phyloP scores from a whole-genome alignment of 2,329 filamentous ascomycete species.

The Ophiostoma ulmi region DNA sequence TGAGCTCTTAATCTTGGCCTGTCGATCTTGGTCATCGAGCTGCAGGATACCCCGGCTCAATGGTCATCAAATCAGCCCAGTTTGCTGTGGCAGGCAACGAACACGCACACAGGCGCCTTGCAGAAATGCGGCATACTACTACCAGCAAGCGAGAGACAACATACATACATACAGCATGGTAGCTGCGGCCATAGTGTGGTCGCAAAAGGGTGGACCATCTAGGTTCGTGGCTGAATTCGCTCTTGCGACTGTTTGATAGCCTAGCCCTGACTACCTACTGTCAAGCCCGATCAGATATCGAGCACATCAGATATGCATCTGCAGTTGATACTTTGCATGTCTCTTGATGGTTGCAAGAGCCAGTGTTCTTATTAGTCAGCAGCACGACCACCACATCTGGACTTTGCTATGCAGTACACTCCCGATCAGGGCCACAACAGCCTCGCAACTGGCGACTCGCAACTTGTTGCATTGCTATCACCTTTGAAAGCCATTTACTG shows the following conservation, averaged over 20 bases:
- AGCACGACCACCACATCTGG: not conserved
- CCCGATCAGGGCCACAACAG: too few species aligned
- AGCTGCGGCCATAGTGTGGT: not conserved
- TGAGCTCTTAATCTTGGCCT: not conserved
- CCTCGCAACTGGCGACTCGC: too few species aligned
- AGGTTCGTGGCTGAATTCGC: not conserved
- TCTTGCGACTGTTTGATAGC: not conserved
- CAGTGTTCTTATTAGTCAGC: not conserved
- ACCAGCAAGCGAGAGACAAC: not conserved
- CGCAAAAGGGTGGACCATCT: not conserved
- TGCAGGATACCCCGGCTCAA: not conserved
- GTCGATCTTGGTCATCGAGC: not conserved
- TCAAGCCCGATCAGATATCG: not conserved
- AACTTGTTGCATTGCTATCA: not conserved
- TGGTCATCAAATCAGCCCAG: not conserved
- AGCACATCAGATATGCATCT: not conserved
- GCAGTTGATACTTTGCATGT: not conserved
- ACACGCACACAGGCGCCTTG: not conserved
- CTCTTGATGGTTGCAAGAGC: not conserved
- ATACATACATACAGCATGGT: not conserved
- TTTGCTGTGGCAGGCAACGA: not conserved
- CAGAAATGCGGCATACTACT: too few species aligned
- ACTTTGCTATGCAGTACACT: not conserved
- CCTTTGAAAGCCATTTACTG: not conserved
- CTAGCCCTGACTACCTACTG: too few species aligned